Percentiles rank a stretch among this genome's conserved stretches.
phyloP scores from a whole-genome alignment of 2,329 filamentous ascomycete species.

The Colletotrichum zoysiae region DNA sequence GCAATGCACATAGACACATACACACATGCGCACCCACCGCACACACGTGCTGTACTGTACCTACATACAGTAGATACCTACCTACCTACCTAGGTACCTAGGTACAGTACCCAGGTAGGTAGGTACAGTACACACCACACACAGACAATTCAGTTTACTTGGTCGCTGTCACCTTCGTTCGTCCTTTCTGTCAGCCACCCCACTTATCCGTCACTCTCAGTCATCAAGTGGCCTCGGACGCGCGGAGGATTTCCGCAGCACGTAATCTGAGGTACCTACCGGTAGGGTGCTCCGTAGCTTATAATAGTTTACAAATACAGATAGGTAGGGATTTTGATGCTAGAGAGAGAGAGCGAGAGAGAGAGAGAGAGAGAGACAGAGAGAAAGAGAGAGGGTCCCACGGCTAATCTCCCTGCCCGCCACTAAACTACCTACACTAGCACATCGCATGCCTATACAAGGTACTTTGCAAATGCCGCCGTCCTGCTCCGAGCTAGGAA shows the following conservation, averaged over 20 bases:
- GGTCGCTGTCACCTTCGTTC: not conserved
- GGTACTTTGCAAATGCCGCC: not conserved
- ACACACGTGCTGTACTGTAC: not conserved
- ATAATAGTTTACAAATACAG: not conserved
- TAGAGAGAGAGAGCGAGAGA: slow-evolving; percentile 1
- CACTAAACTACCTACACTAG: not conserved
- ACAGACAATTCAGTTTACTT: not conserved
- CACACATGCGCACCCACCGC: not conserved
- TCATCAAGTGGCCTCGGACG: not conserved
- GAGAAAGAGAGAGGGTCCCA: slow-evolving; percentile 4
- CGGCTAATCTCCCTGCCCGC: slow-evolving; percentile 34
- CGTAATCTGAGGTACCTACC: not conserved
- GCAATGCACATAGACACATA: no score
- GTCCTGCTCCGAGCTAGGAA: slow-evolving; percentile 11
- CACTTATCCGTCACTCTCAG: not conserved
- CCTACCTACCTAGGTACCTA: no score
- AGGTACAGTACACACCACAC: not conserved
- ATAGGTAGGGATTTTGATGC: not conserved
- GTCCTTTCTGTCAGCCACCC: not conserved
- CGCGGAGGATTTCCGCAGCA: not conserved
- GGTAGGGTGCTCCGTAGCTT: not conserved
- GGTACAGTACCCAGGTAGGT: no score
- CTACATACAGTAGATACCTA: no score
- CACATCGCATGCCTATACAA: no score
- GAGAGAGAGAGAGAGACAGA: no score